Base-by-base conservation (phyloP, 2,329 filamentous ascomycete genomes). In the Basipetospora chlamydospora region DNA sequence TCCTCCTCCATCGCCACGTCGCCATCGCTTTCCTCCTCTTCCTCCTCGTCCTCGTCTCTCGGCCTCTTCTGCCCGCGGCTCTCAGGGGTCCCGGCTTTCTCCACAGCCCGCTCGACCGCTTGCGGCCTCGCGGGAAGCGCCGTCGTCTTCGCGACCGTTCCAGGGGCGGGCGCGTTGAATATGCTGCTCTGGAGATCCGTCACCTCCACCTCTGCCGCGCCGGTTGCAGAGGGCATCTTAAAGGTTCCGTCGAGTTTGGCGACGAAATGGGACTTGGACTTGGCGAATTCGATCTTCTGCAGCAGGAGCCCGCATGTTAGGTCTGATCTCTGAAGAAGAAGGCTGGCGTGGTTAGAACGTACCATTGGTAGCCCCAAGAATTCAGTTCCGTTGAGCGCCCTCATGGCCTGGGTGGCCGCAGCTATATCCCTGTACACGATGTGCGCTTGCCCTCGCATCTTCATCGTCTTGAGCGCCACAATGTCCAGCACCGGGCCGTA, bases 391-490 rank as follows among this genome's bases (percentile, higher is more conserved):
- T 96, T 80, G 33, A 95, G 63, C 9, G 83, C 77, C 45, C 88
- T 70, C 84, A 98, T 84, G 2, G 90, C 90, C 53, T 94, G 85
- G 17, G 87, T 94, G 35, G 86, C 85, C n/a, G 84, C 77, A 46
- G 94, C 81, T 23, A 88, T 67, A 54, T 98, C 88, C 40, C 83
- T 74, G 55, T 86, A 96, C 11, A 90, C 81, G 42, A 98, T 66
- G 51, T 96, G 90, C 42, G 90, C 90, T 59, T 98, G 90, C 3
- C 90, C 90, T 34, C 90, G 80, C 87, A 96, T 95, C 61, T 85
- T 85, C 55, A 69, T 68, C 1, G 84, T 93, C 62, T 86, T 92
- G 47, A 95, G 66, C 21, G 84, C 83, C 33, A 95, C 81, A 15
- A 98, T 74, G 54, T 98, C 90, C 40, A 98, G 73, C 12, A 98